A percentile compares a stretch with the other conserved stretches of the same genome.
Evolutionary conservation across 2,329 filamentous ascomycete species (phyloP).

Genomic region (Ophiocordyceps camponoti-floridani): DNA sequence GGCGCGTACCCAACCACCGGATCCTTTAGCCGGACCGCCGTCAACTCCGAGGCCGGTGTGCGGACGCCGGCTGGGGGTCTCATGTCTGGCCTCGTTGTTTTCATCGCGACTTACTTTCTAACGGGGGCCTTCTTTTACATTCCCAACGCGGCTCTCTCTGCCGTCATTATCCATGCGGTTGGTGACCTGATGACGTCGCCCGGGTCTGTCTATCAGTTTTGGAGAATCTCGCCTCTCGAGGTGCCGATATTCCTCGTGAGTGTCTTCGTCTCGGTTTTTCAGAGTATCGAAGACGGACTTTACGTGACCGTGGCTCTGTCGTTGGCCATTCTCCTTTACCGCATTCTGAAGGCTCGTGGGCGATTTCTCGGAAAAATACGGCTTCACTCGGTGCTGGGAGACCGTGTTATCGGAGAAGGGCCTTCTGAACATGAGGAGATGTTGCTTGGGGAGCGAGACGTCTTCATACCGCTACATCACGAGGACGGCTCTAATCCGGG

Average conservation of each 20-base stretch:
- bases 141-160: slow-evolving; percentile 55
- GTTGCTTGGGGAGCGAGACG: slow-evolving; percentile 16
- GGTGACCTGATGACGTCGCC: slow-evolving; percentile 72
- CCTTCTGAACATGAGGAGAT: too few species aligned
- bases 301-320: slow-evolving; percentile 64
- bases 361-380: slow-evolving; percentile 64
- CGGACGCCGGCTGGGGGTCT: slow-evolving; percentile 74
- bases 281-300: slow-evolving; percentile 67
- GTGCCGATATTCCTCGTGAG: slow-evolving; percentile 73
- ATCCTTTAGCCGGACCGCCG: slow-evolving; percentile 79
- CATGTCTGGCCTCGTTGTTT: slow-evolving; percentile 65
- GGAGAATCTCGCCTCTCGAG: slow-evolving; percentile 68
- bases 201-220: slow-evolving; percentile 73
- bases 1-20: slow-evolving; percentile 76
- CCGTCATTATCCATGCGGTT: slow-evolving; percentile 82
- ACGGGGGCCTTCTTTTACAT: slow-evolving; percentile 82
- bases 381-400: slow-evolving; percentile 56
- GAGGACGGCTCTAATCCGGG: slow-evolving; percentile 32
- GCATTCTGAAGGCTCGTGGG: slow-evolving; percentile 60
- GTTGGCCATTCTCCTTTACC: slow-evolving; percentile 54
- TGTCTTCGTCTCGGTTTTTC: slow-evolving; percentile 68
- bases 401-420: slow-evolving; percentile 5
- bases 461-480: slow-evolving; percentile 29
- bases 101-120: slow-evolving; percentile 70
- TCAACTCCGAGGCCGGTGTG: slow-evolving; percentile 87